Percentiles rank a stretch among this genome's conserved stretches.
Conservation (phyloP, 164 flowering plant genomes). For the Umbilicus rupestris region DNA sequence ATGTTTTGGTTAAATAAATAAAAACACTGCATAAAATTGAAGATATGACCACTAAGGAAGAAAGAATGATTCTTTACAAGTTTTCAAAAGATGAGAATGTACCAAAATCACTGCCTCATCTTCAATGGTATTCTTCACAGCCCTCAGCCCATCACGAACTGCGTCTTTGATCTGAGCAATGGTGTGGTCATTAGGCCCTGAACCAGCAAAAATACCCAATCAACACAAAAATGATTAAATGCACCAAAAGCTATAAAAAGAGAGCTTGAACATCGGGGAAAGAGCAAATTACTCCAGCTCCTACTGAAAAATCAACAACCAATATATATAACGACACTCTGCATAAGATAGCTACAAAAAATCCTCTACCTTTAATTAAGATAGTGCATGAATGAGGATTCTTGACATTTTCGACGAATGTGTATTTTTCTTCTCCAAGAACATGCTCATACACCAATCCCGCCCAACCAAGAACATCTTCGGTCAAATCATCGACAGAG, state of each 20-base stretch:
- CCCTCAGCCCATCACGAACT: constrained; percentile 90
- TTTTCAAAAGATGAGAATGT: constrained; percentile 13
- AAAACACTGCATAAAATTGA: too few relatives aligned
- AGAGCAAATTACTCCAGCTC: background rate
- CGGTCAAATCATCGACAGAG: constrained; percentile 82
- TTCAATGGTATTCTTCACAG: constrained; percentile 93
- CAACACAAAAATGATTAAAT: constrained; percentile 1
- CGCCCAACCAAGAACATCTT: constrained; percentile 98
- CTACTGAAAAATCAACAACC: background rate
- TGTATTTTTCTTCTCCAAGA: constrained; percentile 95
- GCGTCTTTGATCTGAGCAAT: constrained; percentile 99
- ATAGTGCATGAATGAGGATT: constrained; percentile 91
- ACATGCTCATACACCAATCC: constrained; percentile 95
- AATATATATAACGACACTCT: background rate
- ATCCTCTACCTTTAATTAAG: constrained; percentile 69
- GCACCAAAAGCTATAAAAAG: background rate
- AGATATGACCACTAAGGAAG: background rate
- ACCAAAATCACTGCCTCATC: constrained; percentile 84
- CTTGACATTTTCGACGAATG: constrained; percentile 93
- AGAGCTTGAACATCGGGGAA: background rate
- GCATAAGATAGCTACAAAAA: background rate
- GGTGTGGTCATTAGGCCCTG: constrained; percentile 98
- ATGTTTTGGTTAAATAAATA: too few relatives aligned
- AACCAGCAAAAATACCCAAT: constrained; percentile 9
- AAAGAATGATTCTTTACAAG: background rate